Conservation (phyloP, 192 early-diverging fungal genomes). For the Backusella tarrabulga region DNA sequence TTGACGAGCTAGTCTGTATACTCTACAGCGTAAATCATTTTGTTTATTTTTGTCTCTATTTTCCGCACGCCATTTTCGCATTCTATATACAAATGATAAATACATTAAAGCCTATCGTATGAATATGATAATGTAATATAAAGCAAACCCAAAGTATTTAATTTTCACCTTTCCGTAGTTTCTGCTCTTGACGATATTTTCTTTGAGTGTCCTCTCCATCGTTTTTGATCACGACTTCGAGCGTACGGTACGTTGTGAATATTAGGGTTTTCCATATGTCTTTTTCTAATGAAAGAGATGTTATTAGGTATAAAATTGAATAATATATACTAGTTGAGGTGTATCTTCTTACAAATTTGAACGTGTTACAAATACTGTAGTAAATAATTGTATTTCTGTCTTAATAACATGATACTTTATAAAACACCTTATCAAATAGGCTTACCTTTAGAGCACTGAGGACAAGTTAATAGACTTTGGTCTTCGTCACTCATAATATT, state of each 20-base stretch:
- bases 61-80: constrained; percentile 47
- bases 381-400: not conserved
- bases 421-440: not conserved
- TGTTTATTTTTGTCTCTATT: constrained; percentile 55
- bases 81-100: constrained; percentile 21
- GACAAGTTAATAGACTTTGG: constrained; percentile 17
- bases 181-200: constrained; percentile 44
- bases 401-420: not conserved
- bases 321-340: not conserved
- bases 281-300: constrained; percentile 24
- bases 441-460: constrained; percentile 31
- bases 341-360: constrained; percentile 30
- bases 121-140: no score
- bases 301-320: not conserved
- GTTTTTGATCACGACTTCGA: constrained; percentile 48
- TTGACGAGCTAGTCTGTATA: constrained; percentile 60
- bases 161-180: constrained; percentile 33
- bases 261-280: constrained; percentile 49
- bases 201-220: constrained; percentile 50
- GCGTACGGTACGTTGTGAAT: constrained; percentile 50
- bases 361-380: constrained; percentile 30
- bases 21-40: constrained; percentile 70
- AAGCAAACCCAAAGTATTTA: no score
- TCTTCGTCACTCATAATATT: constrained; percentile 4
- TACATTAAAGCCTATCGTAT: not conserved